Conservation (phyloP, 148 eudicot genomes). For the Chenopodium suecicum region DNA sequence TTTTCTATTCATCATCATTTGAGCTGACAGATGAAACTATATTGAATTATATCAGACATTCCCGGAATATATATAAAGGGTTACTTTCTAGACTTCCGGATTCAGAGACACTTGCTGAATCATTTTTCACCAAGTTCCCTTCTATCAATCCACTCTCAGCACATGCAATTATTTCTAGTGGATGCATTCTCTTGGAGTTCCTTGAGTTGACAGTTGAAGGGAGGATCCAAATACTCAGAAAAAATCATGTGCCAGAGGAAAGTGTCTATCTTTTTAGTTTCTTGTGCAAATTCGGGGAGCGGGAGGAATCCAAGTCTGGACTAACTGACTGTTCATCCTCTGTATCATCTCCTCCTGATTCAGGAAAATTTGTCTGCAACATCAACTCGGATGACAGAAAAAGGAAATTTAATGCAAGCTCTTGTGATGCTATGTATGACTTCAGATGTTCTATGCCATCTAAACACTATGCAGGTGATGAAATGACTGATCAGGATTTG, state of each 20-base stretch:
- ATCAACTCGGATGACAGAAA: constrained; percentile 47
- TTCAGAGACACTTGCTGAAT: constrained; percentile 85
- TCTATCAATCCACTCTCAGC: constrained; percentile 93
- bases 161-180: constrained; percentile 79
- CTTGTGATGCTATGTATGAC: constrained; percentile 36
- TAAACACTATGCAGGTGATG: constrained; percentile 31
- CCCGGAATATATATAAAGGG: constrained; percentile 39
- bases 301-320: constrained; percentile 83
- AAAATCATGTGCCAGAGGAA: constrained; percentile 67
- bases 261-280: constrained; percentile 57
- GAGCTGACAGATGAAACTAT: constrained; percentile 84
- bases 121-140: constrained; percentile 78
- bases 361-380: constrained; percentile 39
- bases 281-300: constrained; percentile 72
- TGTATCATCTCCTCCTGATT: constrained; percentile 73
- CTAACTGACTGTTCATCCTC: constrained; percentile 91
- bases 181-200: constrained; percentile 53
- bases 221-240: constrained; percentile 52
- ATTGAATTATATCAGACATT: constrained; percentile 53
- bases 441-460: constrained; percentile 28
- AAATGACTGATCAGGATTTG: constrained; percentile 26
- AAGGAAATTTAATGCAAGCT: constrained; percentile 32
- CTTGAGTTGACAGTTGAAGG: constrained; percentile 57
- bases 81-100: constrained; percentile 70
- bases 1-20: constrained; percentile 70